Evolutionary conservation across 371 early-diverging fungal genomes (phyloP).

Genomic region (Zychaea mexicana): DNA sequence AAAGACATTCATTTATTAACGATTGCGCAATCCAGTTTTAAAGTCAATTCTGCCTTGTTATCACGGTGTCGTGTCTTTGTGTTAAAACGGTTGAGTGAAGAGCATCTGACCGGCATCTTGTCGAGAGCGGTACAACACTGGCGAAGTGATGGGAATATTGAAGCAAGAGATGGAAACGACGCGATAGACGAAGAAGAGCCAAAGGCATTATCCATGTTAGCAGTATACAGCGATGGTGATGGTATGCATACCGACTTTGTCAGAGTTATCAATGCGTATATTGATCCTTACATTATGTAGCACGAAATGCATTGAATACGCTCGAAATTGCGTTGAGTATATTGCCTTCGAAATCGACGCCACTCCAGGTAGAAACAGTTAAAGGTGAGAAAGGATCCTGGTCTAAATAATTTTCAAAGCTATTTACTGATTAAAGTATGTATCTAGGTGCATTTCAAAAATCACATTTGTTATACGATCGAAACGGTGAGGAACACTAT

Average conservation of each 20-base stretch:
- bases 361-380: constrained; percentile 23
- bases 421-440: neutral
- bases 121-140: constrained; percentile 55
- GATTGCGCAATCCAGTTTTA: constrained; percentile 47
- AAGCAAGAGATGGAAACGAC: constrained; percentile 2
- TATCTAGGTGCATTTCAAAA: constrained; percentile 68
- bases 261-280: neutral
- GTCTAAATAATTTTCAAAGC: neutral
- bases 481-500: constrained; percentile 88
- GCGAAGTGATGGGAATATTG: constrained; percentile 26
- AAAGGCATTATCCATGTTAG: constrained; percentile 44
- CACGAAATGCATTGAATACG: constrained; percentile 72
- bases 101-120: constrained; percentile 63
- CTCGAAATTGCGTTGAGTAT: constrained; percentile 64
- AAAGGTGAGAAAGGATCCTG: constrained; percentile 34
- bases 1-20: neutral
- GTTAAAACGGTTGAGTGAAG: constrained; percentile 62
- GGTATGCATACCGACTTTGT: constrained; percentile 34
- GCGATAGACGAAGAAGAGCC: constrained; percentile 22
- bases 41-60: constrained; percentile 80
- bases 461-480: constrained; percentile 78
- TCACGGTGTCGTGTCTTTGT: constrained; percentile 82
- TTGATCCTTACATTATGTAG: constrained; percentile 24
- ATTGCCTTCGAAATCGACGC: constrained; percentile 25
- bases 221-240: constrained; percentile 71